phyloP scores from a whole-genome alignment of 257 asterid genomes.

The Solanum sejunctum region DNA sequence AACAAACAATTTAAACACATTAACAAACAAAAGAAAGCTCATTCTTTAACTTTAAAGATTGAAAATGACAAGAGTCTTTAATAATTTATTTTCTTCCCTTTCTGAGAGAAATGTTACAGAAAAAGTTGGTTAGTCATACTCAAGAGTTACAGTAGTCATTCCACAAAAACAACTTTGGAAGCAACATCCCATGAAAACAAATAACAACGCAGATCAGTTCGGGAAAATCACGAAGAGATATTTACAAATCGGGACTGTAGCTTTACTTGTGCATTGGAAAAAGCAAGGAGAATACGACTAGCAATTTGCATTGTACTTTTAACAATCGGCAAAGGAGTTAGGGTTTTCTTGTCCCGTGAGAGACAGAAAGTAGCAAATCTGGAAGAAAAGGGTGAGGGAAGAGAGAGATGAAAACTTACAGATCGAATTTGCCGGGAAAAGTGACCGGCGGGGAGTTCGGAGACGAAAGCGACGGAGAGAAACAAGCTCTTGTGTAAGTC shows the following conservation, averaged over 20 bases:
- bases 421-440: neutral
- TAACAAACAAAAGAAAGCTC: neutral
- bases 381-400: neutral
- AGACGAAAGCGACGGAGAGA: neutral
- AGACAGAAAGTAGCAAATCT: neutral
- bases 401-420: neutral
- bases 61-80: neutral
- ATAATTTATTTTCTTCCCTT: neutral
- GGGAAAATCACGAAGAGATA: neutral
- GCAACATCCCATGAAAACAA: neutral
- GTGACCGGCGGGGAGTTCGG: neutral
- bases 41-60: neutral
- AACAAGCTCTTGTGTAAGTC: neutral
- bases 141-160: neutral
- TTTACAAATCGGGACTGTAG: neutral
- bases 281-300: neutral
- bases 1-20: neutral
- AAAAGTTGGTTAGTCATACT: neutral
- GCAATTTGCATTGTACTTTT: neutral
- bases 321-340: neutral
- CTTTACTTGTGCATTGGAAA: neutral
- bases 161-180: neutral
- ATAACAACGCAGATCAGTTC: neutral
- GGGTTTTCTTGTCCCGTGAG: neutral
- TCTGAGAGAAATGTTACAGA: neutral